Base-by-base conservation (phyloP, 225 moss, liverwort and hornwort genomes). In the Climacium dendroides region DNA sequence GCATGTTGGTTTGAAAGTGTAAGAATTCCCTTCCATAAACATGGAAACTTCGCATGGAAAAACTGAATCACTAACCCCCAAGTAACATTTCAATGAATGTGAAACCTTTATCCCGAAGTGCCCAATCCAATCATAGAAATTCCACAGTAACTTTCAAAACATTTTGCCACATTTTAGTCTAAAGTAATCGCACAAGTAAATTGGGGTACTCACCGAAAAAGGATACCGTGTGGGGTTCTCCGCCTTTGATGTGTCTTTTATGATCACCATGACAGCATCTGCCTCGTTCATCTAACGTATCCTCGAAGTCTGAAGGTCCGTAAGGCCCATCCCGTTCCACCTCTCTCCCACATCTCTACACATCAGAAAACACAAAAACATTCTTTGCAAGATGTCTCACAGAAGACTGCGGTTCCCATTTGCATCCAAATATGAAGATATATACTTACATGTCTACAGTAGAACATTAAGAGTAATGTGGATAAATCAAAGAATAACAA, bases 211-310 rank as follows among this genome's bases (percentile, higher is more conserved):
- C 74, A 91, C 93, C 85, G 83, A 82, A 87, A 80, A 88, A 10
- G 90, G 92, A 60, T 89, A 92, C 28, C 79, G 89, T 11, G 41
- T 50, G 67, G 93, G 93, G 24, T 89, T 87, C 65, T 90, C 87
- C 2, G 88, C 83, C 77, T 84, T 86, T 34, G 89, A 91, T 29
- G 19, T 87, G 79, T 88, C 89, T 87, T 66, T 88, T 82, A 85
- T 94, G 93, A 61, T 92, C 86, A 41, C 34, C 60, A 82, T 94
- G 93, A 59, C 89, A 91, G 73, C 93, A 94, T 83, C 37, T 85
- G 50, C 89, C 90, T 81, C 53, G 89, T 55, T 85, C 57, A 50
- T 84, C 16, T 59, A 88, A 80, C 11, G 47, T 90, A 77, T 88
- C 76, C 54, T 88, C 79, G 74, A 93, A 91, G 54, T 91, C 88